These are phyloP conservation scores for Clarireedia sp. DNA, from an alignment of 2,329 filamentous ascomycete species.

Conservation along the genomic window DNA sequence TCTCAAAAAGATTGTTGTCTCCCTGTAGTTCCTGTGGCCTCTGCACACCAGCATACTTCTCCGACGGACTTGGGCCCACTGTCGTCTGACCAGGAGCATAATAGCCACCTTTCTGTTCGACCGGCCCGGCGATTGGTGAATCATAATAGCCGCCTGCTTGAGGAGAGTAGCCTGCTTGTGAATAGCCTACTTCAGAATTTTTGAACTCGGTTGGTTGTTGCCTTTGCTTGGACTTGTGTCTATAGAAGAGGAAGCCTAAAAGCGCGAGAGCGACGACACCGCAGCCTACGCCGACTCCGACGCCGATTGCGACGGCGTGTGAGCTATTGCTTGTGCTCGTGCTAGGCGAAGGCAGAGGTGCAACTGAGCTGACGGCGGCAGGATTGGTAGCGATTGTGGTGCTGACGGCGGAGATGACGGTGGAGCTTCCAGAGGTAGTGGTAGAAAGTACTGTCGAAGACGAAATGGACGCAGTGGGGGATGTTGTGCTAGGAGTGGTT, in stretches of 20 bases:
- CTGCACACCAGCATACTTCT: not conserved
- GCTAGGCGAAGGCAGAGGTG: constrained; percentile 3
- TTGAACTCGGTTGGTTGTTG: not conserved
- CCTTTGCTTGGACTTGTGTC: not conserved
- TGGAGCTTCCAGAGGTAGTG: no score
- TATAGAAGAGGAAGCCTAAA: constrained; percentile 12
- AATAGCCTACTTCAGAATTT: not conserved
- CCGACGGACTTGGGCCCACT: not conserved
- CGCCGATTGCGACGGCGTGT: constrained; percentile 14
- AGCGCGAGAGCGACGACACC: constrained; percentile 8
- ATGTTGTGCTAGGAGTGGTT: not conserved
- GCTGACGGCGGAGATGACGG: not conserved
- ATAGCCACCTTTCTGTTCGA: not conserved
- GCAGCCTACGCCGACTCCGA: constrained; percentile 13
- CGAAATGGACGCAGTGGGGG: not conserved
- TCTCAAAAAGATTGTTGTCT: not conserved
- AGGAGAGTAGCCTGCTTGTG: not conserved
- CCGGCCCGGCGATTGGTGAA: not conserved
- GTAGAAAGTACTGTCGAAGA: not conserved
- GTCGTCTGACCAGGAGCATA: not conserved
- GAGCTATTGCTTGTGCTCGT: constrained; percentile 1
- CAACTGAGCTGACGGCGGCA: not conserved
- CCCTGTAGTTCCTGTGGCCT: not conserved
- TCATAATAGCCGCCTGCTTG: no score
- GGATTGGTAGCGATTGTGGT: not conserved